Base-by-base conservation (phyloP, 2,329 filamentous ascomycete species). In the Dendrostoma leiphaemia region DNA sequence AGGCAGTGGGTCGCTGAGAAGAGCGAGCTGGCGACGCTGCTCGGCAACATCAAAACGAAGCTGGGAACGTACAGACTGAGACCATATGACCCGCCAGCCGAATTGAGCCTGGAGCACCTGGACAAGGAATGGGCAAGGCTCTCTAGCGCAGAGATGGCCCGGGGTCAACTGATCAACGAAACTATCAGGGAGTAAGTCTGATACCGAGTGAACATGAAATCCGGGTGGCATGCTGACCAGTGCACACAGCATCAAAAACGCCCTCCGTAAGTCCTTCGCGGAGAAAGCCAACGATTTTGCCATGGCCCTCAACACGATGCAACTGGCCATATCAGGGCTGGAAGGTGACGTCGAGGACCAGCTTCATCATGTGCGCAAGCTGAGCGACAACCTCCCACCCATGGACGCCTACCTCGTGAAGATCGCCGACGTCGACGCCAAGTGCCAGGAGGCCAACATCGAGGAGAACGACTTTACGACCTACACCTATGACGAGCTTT, bases 401-500 rank as follows among this genome's bases (percentile, higher is more conserved):
- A 80, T 99, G n/a, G 91, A 97, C 64, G 84, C 89, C 57, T 99
- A 95, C 68, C 81, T 99, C 37, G 86, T 90, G 59, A 89, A 91
- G 60, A 97, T 99, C 66, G 89, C 85, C 13, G 84, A 84, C 10
- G 82, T 97, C 45, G 92, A 97, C 66, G 84, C 85, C 60, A 91
- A 96, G 72, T 99, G 94, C 69, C 83, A 87, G 57, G 93, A 97
- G 75, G 94, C 94, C 59, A 97, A 99, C 69, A 97, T 99, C 60
- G 94, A 99, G 71, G 94, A 99, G 67, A 99, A 99, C 71, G 94
- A 99, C 75, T 97, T 94, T 71, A 99, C 94, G n/a, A 97, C 93
- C 8, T 97, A 97, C 73, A 96, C 93, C 9, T 94, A 97, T 69
- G 94, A 99, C 67, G 94, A 99, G 72, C 81, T 99, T 38, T 85